Evolutionary conservation across 1,139 yeast genomes (phyloP).

Genomic region (Lodderomyces jiufengensis): DNA sequence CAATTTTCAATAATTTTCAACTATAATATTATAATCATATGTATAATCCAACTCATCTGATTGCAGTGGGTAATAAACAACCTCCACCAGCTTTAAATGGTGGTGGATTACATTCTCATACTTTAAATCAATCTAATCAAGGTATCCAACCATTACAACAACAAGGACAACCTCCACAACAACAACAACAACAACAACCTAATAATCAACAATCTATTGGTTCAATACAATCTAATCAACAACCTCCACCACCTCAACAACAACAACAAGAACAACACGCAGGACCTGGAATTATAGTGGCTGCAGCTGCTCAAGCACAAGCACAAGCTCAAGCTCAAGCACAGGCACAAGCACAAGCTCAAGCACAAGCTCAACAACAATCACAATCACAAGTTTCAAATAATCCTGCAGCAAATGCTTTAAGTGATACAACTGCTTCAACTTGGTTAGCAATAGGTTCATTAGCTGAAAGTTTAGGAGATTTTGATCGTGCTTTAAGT

Average conservation of each 20-base stretch:
- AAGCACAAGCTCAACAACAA: conserved; percentile 3
- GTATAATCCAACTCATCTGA: conserved; percentile 13
- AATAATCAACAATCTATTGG: neutral
- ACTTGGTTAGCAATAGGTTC: conserved; percentile 93
- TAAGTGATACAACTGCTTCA: conserved; percentile 74
- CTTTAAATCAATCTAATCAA: neutral
- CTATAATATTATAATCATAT: conserved; percentile 6
- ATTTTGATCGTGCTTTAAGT: conserved; percentile 81
- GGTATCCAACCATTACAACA: conserved; percentile 4
- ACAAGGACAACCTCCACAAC: conserved; percentile 1
- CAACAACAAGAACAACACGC: conserved; percentile 10
- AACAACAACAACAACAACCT: conserved; percentile 4
- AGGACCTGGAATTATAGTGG: conserved; percentile 13
- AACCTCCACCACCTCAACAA: conserved; percentile 8
- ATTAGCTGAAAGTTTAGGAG: conserved; percentile 86
- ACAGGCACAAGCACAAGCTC: conserved; percentile 10
- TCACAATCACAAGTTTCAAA: conserved; percentile 1
- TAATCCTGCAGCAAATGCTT: conserved; percentile 9
- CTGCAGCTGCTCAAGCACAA: conserved; percentile 10
- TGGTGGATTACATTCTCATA: conserved; percentile 13
- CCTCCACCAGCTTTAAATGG: conserved; percentile 10
- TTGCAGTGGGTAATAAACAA: conserved; percentile 13
- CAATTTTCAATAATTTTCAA: neutral
- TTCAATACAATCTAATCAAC: neutral
- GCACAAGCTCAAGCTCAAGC: conserved; percentile 11